Conservation (phyloP, 2,329 filamentous ascomycete species). For the Aspergillus ruber region DNA sequence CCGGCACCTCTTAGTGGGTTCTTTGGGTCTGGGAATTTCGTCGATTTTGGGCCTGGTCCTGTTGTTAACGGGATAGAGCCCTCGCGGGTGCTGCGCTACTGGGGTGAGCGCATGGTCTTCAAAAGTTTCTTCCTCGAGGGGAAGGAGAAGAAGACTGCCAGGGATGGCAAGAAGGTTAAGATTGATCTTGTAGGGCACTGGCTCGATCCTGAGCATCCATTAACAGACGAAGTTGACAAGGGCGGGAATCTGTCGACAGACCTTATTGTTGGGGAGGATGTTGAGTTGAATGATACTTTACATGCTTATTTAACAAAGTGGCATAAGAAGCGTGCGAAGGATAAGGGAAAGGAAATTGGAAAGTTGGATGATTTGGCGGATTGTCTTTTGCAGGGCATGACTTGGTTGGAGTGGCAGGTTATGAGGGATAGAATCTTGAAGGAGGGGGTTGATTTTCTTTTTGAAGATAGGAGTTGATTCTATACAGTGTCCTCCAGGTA, state of each 20-base stretch:
- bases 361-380: slow-evolving; percentile 81
- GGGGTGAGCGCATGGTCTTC: slow-evolving; percentile 24
- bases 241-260: not conserved
- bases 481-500: too few relatives aligned
- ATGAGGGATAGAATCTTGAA: slow-evolving; percentile 22
- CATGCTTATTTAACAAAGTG: slow-evolving; percentile 26
- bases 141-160: slow-evolving; percentile 17
- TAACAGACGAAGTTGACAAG: not conserved
- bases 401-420: slow-evolving; percentile 68
- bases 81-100: slow-evolving; percentile 51
- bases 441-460: slow-evolving; percentile 13
- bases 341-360: slow-evolving; percentile 16
- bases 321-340: slow-evolving; percentile 12
- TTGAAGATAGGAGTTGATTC: not conserved
- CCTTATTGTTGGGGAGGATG: slow-evolving; percentile 9
- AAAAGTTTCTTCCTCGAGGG: slow-evolving; percentile 5
- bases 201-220: slow-evolving; percentile 29
- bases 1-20: not conserved
- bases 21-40: slow-evolving; percentile 8
- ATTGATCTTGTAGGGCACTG: slow-evolving; percentile 56
- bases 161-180: slow-evolving; percentile 48
- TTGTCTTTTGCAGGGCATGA: slow-evolving; percentile 68
- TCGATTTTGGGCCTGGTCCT: slow-evolving; percentile 27
- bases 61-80: slow-evolving; percentile 49
- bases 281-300: slow-evolving; percentile 16